Evolutionary conservation across 495 filamentous ascomycete species (phyloP).

Genomic region (Neurospora africana): DNA sequence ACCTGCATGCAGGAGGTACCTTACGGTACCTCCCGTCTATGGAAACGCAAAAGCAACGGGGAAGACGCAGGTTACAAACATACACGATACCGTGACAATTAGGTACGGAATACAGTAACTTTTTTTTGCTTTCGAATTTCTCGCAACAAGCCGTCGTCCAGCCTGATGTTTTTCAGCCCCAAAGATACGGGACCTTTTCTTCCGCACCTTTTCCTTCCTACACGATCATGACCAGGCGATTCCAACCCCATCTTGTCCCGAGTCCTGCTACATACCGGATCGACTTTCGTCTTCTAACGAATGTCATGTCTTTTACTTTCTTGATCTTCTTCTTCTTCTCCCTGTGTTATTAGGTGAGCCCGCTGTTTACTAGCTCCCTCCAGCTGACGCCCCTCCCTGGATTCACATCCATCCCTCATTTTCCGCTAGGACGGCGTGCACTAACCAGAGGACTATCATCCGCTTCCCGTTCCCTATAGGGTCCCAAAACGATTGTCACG

Average conservation of each 20-base stretch:
- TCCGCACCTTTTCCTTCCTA: background rate
- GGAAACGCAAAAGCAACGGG: background rate
- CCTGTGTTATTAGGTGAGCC: background rate
- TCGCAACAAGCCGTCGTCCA: conserved; percentile 1
- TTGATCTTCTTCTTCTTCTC: background rate
- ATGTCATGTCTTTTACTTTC: background rate
- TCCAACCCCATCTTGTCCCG: background rate
- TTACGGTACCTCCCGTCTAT: too few species aligned
- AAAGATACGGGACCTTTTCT: background rate
- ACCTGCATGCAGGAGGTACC: background rate
- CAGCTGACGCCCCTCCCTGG: background rate
- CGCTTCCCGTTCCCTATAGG: background rate
- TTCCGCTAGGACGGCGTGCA: background rate
- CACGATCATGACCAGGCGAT: conserved; percentile 1
- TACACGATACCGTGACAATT: background rate
- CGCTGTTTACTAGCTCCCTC: background rate
- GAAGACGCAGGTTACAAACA: background rate
- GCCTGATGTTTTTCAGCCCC: background rate
- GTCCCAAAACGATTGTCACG: background rate
- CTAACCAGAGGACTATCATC: background rate
- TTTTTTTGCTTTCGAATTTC: conserved; percentile 3
- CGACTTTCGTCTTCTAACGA: background rate
- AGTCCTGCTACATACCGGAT: background rate
- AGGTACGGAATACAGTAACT: conserved; percentile 1
- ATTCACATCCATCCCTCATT: background rate